Evolutionary conservation across 1,284 basidiomycete genomes (phyloP).

Genomic region (Tylopilus orsonianus): DNA sequence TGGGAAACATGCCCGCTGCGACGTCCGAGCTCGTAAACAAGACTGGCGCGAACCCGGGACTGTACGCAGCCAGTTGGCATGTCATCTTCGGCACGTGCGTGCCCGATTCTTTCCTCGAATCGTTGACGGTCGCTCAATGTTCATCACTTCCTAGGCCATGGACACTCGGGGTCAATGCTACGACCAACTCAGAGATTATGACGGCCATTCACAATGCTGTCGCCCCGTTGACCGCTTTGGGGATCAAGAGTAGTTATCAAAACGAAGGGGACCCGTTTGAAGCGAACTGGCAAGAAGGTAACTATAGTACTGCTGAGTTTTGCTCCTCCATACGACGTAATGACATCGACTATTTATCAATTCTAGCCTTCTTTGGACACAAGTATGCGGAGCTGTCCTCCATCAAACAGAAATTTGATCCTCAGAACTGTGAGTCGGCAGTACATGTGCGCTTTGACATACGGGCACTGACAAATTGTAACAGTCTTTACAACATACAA

Average conservation of each 20-base stretch:
- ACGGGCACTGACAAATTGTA: not conserved
- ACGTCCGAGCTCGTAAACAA: conserved; percentile 7
- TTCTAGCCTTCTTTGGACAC: conserved; percentile 25
- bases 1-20: conserved; percentile 12
- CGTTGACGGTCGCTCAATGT: too few relatives aligned
- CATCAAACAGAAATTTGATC: conserved; percentile 30
- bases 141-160: conserved; percentile 6
- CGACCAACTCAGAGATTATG: conserved; percentile 3
- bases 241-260: conserved; percentile 24
- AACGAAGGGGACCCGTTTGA: conserved; percentile 26
- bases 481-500: conserved; percentile 23
- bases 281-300: conserved; percentile 23
- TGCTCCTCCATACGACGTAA: not conserved
- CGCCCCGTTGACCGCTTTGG: conserved; percentile 16
- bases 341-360: not conserved
- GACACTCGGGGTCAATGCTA: conserved; percentile 11
- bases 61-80: conserved; percentile 20
- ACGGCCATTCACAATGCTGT: conserved; percentile 11
- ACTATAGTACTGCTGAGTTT: too few relatives aligned
- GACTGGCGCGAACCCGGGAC: conserved; percentile 19
- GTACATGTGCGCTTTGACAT: not conserved
- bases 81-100: conserved; percentile 16
- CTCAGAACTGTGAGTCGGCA: conserved; percentile 20
- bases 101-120: not conserved
- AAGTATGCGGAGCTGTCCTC: conserved; percentile 21